phyloP scores from a whole-genome alignment of 495 filamentous ascomycete species.

The Neurospora sp. region DNA sequence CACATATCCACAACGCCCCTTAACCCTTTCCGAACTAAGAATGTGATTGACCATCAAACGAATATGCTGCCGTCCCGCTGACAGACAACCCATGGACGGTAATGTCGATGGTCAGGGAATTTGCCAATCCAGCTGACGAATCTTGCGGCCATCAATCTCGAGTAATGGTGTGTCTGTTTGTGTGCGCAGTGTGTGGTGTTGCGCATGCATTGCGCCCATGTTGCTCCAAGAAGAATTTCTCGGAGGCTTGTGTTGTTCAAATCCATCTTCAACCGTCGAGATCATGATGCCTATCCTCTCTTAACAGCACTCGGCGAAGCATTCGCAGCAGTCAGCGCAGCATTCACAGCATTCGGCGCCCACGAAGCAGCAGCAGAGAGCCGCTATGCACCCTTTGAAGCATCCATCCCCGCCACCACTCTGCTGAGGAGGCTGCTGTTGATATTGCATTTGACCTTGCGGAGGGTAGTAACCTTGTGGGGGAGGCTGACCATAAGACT shows the following conservation, averaged over 20 bases:
- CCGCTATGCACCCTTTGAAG: conserved; percentile 54
- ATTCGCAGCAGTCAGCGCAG: conserved; percentile 61
- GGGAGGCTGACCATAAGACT: conserved; percentile 12
- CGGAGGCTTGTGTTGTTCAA: neutral
- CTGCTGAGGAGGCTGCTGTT: conserved; percentile 47
- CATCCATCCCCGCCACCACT: conserved; percentile 46
- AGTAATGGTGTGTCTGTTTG: neutral
- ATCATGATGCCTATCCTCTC: neutral
- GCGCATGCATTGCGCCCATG: neutral
- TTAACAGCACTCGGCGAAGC: conserved; percentile 46
- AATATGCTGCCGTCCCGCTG: neutral
- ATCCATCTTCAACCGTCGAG: neutral
- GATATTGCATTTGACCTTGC: conserved; percentile 38
- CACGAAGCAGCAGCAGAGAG: conserved; percentile 68
- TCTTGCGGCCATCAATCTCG: neutral
- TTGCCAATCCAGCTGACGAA: neutral
- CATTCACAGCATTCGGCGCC: conserved; percentile 72
- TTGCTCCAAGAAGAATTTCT: neutral
- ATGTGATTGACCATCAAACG: neutral
- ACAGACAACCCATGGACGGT: neutral
- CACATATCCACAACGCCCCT: neutral
- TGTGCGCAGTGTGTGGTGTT: neutral
- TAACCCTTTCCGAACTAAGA: neutral
- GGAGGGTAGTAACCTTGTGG: conserved; percentile 22
- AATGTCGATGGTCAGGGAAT: neutral